Conservation (phyloP, 2,329 filamentous ascomycete genomes). For the Allantophomopsis cytisporea region DNA sequence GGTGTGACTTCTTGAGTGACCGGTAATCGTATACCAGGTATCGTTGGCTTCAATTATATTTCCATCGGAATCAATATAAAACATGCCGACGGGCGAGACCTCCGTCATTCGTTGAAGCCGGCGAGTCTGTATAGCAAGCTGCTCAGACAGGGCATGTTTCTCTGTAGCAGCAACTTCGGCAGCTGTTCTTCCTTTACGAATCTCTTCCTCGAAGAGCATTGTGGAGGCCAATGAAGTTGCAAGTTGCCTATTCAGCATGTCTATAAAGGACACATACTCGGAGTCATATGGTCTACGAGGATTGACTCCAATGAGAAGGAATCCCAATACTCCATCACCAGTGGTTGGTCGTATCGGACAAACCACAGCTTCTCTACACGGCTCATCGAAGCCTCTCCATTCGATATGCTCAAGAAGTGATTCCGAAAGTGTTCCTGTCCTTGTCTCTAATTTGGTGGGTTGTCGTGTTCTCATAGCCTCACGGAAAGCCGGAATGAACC, state of each 20-base stretch:
- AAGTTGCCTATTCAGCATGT: constrained; percentile 58
- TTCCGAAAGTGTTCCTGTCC: constrained; percentile 48
- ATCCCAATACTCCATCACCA: constrained; percentile 58
- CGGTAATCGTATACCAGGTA: constrained; percentile 44
- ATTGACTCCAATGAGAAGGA: constrained; percentile 64
- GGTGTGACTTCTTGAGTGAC: constrained; percentile 21
- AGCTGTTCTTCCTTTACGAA: constrained; percentile 55
- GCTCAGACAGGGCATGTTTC: constrained; percentile 9
- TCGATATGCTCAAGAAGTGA: constrained; percentile 52
- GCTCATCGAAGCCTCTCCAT: constrained; percentile 58
- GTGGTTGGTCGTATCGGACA: constrained; percentile 67
- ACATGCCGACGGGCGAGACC: constrained; percentile 3
- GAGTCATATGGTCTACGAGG: constrained; percentile 65
- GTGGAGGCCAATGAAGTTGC: constrained; percentile 71
- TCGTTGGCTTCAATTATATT: constrained; percentile 61
- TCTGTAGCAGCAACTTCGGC: constrained; percentile 63
- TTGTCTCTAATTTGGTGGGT: constrained; percentile 52
- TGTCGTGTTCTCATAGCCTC: constrained; percentile 55
- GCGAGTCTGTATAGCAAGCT: constrained; percentile 11
- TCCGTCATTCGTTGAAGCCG: constrained; percentile 54
- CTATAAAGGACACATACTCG: constrained; percentile 65
- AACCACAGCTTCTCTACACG: constrained; percentile 56
- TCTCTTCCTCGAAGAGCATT: constrained; percentile 71
- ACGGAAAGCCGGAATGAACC: constrained; percentile 64
- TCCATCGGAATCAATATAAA: constrained; percentile 21